These are phyloP conservation scores for Penicillium flavigenum DNA, from an alignment of 495 filamentous ascomycete species.

Conservation along the genomic window DNA sequence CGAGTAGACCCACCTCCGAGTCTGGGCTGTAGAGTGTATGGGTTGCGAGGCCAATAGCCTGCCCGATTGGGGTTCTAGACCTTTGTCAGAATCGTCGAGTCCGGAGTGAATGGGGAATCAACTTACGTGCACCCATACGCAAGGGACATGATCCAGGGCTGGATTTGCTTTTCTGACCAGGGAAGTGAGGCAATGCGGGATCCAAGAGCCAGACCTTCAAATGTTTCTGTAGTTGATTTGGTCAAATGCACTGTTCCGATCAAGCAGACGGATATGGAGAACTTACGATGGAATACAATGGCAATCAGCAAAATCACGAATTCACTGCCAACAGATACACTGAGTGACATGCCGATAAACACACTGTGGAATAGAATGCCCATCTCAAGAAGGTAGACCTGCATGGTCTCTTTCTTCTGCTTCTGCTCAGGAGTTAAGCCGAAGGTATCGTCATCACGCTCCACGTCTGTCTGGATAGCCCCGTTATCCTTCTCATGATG, in stretches of 20 bases:
- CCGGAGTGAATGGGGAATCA: neutral
- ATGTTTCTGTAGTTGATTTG: slow-evolving; percentile 45
- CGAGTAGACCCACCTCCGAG: slow-evolving; percentile 61
- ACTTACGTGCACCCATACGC: slow-evolving; percentile 64
- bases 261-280: neutral
- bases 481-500: slow-evolving; percentile 18
- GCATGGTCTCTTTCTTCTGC: slow-evolving; percentile 46
- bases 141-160: slow-evolving; percentile 79
- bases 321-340: slow-evolving; percentile 65
- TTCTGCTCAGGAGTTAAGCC: slow-evolving; percentile 25
- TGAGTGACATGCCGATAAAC: slow-evolving; percentile 80
- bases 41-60: slow-evolving; percentile 71
- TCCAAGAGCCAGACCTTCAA: slow-evolving; percentile 69
- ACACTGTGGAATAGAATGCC: slow-evolving; percentile 81
- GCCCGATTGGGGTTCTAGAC: slow-evolving; percentile 73
- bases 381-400: slow-evolving; percentile 71
- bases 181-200: slow-evolving; percentile 53
- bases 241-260: neutral
- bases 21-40: slow-evolving; percentile 62
- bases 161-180: slow-evolving; percentile 34
- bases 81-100: slow-evolving; percentile 20
- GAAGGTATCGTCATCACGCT: slow-evolving; percentile 19
- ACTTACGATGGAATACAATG: slow-evolving; percentile 68
- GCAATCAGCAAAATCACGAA: slow-evolving; percentile 72
- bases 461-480: slow-evolving; percentile 20